Evolutionary conservation across 495 filamentous ascomycete genomes (phyloP), one percentile per base, ranked within the genome.

Genomic region (Pseudotulostoma volvatum): DNA sequence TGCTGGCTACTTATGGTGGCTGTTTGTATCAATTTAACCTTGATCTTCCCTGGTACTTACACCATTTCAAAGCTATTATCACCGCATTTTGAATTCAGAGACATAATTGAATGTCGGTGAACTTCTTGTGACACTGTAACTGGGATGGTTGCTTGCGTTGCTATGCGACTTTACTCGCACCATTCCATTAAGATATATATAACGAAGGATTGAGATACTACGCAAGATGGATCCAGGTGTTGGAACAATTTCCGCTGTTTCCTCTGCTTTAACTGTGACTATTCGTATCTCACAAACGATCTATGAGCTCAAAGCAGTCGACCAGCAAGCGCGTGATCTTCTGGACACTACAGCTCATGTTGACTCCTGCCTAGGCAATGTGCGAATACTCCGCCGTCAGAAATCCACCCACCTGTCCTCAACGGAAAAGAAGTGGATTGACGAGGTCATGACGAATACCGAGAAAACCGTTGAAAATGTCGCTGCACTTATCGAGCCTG

Each of bases 231-330:
- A 28, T 5, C 5, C 23, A 28, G 5, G 5, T 11, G 23, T 28
- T 11, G 23, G 11, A 5, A 28, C 23, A 28, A 28, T 28, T 11
- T 28, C 23, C 11, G 23, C 23, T 28, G 5, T 28, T 5, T 28
- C 23, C 11, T 28, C 23, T 5, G n/a, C n/a, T n/a, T n/a, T n/a
- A n/a, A n/a, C n/a, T n/a, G 23, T 28, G 23, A 28, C 23, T 11
- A 5, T 28, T 11, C 23, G 23, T 28, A 5, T 28, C 11, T 28
- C 23, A 28, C 23, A 28, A 11, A 28, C 36, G 17, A 17, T 23
- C 17, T 50, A 49, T 20, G 40, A 49, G 31, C 18, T 50, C 4
- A 48, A 50, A 36, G 46, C 47, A 9, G 46, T 49, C 1, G 47
- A 38, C 16, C 48, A 50, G 38, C 47, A 50, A 28, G 47, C 47